A percentile compares a stretch with the other conserved stretches of the same genome.
These are phyloP conservation scores for Naganishia randhawae DNA, from an alignment of 768 basidiomycete species.

Conservation along the genomic window DNA sequence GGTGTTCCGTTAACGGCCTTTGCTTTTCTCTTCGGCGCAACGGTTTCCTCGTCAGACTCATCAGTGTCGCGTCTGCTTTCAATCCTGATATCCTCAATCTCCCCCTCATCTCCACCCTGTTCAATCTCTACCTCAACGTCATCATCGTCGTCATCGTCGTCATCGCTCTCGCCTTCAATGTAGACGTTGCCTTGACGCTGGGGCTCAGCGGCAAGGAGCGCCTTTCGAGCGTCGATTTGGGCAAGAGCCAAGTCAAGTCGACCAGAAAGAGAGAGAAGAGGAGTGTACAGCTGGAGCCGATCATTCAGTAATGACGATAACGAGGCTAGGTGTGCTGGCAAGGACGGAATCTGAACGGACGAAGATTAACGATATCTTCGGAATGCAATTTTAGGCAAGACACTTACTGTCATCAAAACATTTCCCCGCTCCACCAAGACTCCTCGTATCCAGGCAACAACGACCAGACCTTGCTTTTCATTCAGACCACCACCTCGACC, in stretches of 20 bases:
- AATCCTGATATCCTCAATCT: constrained; percentile 43
- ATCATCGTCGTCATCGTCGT: constrained; percentile 60
- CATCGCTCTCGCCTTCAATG: constrained; percentile 74
- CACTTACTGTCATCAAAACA: constrained; percentile 85
- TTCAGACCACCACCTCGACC: constrained; percentile 62
- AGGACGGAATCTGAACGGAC: constrained; percentile 72
- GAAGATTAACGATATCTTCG: not conserved
- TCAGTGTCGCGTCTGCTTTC: constrained; percentile 27
- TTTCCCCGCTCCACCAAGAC: constrained; percentile 81
- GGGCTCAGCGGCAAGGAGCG: constrained; percentile 59
- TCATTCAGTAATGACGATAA: constrained; percentile 72
- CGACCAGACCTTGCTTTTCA: constrained; percentile 48
- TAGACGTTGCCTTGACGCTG: constrained; percentile 53
- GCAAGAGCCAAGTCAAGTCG: constrained; percentile 88
- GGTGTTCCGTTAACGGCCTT: constrained; percentile 9
- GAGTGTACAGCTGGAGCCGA: constrained; percentile 76
- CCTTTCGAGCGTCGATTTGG: constrained; percentile 83
- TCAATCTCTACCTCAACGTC: constrained; percentile 58
- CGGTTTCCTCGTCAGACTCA: constrained; percentile 24
- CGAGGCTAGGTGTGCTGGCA: constrained; percentile 78
- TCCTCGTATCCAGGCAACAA: constrained; percentile 57
- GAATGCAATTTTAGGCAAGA: not conserved
- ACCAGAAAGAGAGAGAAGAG: constrained; percentile 77
- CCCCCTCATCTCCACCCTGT: constrained; percentile 40
- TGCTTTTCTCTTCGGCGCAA: not conserved